Percentiles rank a stretch among this genome's conserved stretches.
Conservation (phyloP, 495 filamentous ascomycete genomes). For the Penicillium daleae region DNA sequence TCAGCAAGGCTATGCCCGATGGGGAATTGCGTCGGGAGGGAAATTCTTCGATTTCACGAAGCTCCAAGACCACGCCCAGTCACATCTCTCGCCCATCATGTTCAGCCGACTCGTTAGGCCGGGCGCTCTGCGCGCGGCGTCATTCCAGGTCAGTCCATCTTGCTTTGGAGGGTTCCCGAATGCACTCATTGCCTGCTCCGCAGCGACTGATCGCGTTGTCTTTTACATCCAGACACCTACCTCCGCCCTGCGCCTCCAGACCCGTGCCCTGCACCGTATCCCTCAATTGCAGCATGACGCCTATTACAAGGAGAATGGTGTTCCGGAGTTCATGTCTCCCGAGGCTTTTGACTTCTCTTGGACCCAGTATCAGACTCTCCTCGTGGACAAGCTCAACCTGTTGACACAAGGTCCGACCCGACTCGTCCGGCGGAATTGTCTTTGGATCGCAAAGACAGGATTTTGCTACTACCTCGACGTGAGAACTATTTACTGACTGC, state of each 20-base stretch:
- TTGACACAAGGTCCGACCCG: slow-evolving; percentile 67
- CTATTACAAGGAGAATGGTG: slow-evolving; percentile 57
- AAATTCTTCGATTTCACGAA: slow-evolving; percentile 44
- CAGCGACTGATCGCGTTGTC: slow-evolving; percentile 30
- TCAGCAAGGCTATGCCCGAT: slow-evolving; percentile 39
- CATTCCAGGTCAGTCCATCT: slow-evolving; percentile 38
- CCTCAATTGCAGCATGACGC: slow-evolving; percentile 61
- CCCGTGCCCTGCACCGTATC: slow-evolving; percentile 56
- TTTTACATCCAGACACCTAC: slow-evolving; percentile 39
- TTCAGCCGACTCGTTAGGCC: slow-evolving; percentile 54
- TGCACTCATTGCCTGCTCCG: neutral
- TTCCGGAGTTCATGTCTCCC: slow-evolving; percentile 68
- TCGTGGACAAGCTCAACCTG: slow-evolving; percentile 75
- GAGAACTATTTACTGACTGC: slow-evolving; percentile 12
- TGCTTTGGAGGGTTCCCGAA: neutral
- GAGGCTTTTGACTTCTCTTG: slow-evolving; percentile 74
- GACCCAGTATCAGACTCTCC: slow-evolving; percentile 75
- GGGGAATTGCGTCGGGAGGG: slow-evolving; percentile 33
- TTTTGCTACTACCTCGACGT: neutral
- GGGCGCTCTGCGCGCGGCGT: slow-evolving; percentile 50
- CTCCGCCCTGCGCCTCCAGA: slow-evolving; percentile 49
- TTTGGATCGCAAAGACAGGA: neutral
- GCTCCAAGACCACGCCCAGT: slow-evolving; percentile 12
- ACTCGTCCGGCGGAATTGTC: slow-evolving; percentile 16
- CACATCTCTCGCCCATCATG: slow-evolving; percentile 44